Evolutionary conservation across 2,329 filamentous ascomycete genomes (phyloP), one percentile per base, ranked within the genome.

Genomic region (Alternaria alternata): DNA sequence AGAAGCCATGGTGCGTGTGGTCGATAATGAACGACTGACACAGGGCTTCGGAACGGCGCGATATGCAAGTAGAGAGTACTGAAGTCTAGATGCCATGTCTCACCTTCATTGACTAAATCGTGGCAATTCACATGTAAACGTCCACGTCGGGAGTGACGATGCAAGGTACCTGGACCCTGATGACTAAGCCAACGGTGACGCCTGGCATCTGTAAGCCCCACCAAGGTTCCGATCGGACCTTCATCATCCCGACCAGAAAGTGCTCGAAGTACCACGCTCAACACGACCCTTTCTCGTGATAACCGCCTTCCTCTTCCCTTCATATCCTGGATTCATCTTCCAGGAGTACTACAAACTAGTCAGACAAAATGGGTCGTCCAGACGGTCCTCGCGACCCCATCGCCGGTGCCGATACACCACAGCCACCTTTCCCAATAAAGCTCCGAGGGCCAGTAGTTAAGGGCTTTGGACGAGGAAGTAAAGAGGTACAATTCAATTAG

Each of bases 401-500:
- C 68, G 87, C 92, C 60, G 94, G 94, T 57, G 84, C 89, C 8
- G 87, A 91, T 43, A 79, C 82, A 39, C 94, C 94, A 12, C 84
- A 88, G 70, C 52, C 87, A 6, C 95, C 95, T 0, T 98, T 89
- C 78, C 95, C 95, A 0, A 85, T 97, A 70, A 87, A 86, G 68
- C 89, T 98, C 81, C 89, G 91, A 63, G 95, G 95, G 24, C 88
- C 90, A 56, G 93, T 99, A 24, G 93, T 97, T 72, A 91, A 92
- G 72, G 95, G 95, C 34, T 98, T 98, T 78, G 94, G 95, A 42
- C 88, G 95, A 61, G 95, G 95, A 16, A 96, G 92, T 73, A 96
- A 93, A 83, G 94, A 97, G 81, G 92, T 94, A 77, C 60, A 81
- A 16, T 8, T 1, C 14, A 7, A 7, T 3, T 1, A 12, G 7